Percentiles rank a stretch among this genome's conserved stretches.
Evolutionary conservation across 2,329 filamentous ascomycete genomes (phyloP).

Genomic region (Ramichloridium luteum): DNA sequence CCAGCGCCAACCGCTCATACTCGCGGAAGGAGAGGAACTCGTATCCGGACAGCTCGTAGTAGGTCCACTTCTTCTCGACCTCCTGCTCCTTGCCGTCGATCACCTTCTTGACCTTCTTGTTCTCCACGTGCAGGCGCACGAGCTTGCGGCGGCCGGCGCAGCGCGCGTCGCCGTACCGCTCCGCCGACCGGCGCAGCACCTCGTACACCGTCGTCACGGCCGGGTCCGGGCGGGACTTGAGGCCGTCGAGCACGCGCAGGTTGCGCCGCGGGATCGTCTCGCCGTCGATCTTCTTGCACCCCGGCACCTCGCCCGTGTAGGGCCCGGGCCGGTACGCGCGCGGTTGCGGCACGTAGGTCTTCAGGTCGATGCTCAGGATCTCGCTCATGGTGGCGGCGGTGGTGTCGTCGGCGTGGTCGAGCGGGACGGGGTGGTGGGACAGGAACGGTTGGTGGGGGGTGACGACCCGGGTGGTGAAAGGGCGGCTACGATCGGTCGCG

Average conservation of each 20-base stretch:
- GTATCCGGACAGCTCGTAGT: slow-evolving; percentile 71
- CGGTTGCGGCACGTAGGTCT: slow-evolving; percentile 37
- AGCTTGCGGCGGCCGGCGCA: slow-evolving; percentile 56
- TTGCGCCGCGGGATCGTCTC: slow-evolving; percentile 78
- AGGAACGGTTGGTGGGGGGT: too few species aligned
- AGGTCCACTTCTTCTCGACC: slow-evolving; percentile 85
- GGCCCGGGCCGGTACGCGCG: slow-evolving; percentile 50
- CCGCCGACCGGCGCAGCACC: slow-evolving; percentile 58
- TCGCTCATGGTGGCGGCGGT: slow-evolving; percentile 19
- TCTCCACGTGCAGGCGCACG: slow-evolving; percentile 66
- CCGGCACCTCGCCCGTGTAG: slow-evolving; percentile 61
- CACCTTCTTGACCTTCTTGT: slow-evolving; percentile 80
- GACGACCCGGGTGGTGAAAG: too few species aligned
- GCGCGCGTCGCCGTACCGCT: slow-evolving; percentile 41
- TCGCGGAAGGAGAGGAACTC: slow-evolving; percentile 66
- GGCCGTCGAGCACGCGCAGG: slow-evolving; percentile 55
- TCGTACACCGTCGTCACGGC: slow-evolving; percentile 69
- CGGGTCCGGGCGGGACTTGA: slow-evolving; percentile 52
- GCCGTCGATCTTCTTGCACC: slow-evolving; percentile 56
- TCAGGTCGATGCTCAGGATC: slow-evolving; percentile 30
- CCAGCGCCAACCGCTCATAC: slow-evolving; percentile 57
- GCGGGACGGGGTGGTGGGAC: slow-evolving; percentile 2
- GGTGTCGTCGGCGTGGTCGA: not conserved
- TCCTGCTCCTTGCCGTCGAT: slow-evolving; percentile 67
- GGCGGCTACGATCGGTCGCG: too few species aligned